phyloP scores from a whole-genome alignment of 2,329 filamentous ascomycete species.

The Cladosporium sp. region DNA sequence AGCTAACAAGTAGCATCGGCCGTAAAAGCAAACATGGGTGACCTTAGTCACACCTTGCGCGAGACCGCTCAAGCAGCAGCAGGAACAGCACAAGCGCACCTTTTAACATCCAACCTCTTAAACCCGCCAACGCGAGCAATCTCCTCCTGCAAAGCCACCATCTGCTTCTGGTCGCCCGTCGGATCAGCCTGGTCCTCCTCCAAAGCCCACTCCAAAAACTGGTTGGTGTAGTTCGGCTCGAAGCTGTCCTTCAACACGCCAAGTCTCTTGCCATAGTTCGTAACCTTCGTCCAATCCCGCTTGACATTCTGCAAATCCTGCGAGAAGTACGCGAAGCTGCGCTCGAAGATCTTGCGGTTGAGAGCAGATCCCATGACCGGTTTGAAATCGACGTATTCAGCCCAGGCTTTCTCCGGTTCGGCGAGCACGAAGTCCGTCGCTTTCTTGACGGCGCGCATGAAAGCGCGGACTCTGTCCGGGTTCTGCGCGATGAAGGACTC shows the following conservation, averaged over 20 bases:
- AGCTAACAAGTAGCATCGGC: neutral
- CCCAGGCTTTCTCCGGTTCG: constrained; percentile 63
- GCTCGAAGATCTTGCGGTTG: constrained; percentile 78
- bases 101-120: constrained; percentile 46
- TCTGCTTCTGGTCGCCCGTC: constrained; percentile 73
- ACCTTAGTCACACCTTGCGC: neutral
- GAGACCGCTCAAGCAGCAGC: constrained; percentile 16
- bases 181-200: constrained; percentile 65
- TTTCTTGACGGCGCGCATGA: constrained; percentile 71
- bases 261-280: constrained; percentile 71
- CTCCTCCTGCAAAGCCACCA: constrained; percentile 67
- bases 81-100: constrained; percentile 19
- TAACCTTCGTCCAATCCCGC: constrained; percentile 77
- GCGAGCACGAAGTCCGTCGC: constrained; percentile 72
- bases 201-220: constrained; percentile 66
- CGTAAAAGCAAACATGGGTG: neutral
- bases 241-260: constrained; percentile 66
- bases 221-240: constrained; percentile 72
- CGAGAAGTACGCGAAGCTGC: constrained; percentile 75
- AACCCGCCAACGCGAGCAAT: constrained; percentile 68
- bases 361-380: constrained; percentile 66
- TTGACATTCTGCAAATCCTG: constrained; percentile 71
- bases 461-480: constrained; percentile 65
- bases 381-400: constrained; percentile 71
- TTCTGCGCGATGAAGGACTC: constrained; percentile 67